These are phyloP conservation scores for Phoenix dactylifera DNA, from an alignment of 176 grass and related monocot genomes.

Conservation along the genomic window DNA sequence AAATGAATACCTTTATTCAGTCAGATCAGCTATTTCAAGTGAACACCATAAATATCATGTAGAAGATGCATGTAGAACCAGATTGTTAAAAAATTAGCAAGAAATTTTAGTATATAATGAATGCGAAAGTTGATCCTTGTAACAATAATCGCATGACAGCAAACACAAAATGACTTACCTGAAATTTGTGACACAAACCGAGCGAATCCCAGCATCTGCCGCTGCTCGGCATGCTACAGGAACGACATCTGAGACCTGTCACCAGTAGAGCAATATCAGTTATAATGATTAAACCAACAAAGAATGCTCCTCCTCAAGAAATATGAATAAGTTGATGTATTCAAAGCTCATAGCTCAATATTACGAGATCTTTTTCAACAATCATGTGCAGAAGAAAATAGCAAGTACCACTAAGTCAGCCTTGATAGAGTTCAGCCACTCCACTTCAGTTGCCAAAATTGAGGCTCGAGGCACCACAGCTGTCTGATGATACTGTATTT, in stretches of 20 bases:
- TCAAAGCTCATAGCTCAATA: too few relatives aligned
- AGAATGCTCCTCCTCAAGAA: too few relatives aligned
- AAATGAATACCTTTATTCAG: too few relatives aligned
- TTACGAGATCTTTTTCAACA: neutral
- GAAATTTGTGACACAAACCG: conserved; percentile 91
- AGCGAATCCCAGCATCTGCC: conserved; percentile 85
- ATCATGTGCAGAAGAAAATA: conserved; percentile 1
- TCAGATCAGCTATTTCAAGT: too few relatives aligned
- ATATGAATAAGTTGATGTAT: too few relatives aligned
- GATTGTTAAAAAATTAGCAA: too few relatives aligned
- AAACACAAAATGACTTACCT: conserved; percentile 34
- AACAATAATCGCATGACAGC: neutral
- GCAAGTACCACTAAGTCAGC: conserved; percentile 76
- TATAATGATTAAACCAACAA: conserved; percentile 5
- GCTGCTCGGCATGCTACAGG: conserved; percentile 85
- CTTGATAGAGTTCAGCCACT: conserved; percentile 86
- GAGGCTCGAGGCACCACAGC: conserved; percentile 80
- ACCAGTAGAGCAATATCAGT: neutral
- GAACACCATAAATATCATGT: too few relatives aligned
- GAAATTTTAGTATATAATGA: too few relatives aligned
- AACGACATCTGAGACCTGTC: conserved; percentile 92
- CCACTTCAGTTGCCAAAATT: conserved; percentile 79
- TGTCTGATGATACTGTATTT: conserved; percentile 85
- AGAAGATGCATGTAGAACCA: too few relatives aligned
- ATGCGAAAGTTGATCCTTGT: neutral